phyloP scores from a whole-genome alignment of 225 moss, liverwort and hornwort genomes.

The Antitrichia curtipendula region DNA sequence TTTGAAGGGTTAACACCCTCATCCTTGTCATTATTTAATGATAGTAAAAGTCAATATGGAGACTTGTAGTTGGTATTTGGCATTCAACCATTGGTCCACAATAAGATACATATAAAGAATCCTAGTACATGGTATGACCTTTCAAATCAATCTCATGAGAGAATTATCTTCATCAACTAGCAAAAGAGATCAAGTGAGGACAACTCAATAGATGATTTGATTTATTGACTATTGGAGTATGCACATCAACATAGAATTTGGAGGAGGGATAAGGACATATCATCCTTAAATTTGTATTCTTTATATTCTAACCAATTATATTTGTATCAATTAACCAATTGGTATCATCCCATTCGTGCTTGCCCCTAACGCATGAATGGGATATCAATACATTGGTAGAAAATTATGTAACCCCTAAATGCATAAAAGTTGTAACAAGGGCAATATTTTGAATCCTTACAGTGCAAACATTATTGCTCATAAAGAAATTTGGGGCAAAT shows the following conservation, averaged over 20 bases:
- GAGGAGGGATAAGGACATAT: fast-evolving
- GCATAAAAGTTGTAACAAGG: background rate
- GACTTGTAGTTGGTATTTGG: background rate
- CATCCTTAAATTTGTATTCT: background rate
- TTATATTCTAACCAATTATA: background rate
- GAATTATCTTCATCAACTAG: background rate
- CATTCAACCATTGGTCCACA: background rate
- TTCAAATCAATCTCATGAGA: background rate
- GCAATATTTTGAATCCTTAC: background rate
- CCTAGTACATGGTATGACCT: too few relatives aligned
- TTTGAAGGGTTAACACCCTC: fast-evolving
- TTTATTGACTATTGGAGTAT: background rate
- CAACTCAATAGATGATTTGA: background rate
- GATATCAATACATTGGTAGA: too few relatives aligned
- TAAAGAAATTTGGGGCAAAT: fast-evolving
- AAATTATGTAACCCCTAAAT: background rate
- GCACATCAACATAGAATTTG: fast-evolving
- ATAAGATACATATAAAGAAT: fast-evolving
- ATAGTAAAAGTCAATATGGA: background rate
- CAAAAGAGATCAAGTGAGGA: background rate
- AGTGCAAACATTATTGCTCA: background rate
- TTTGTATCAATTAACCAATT: background rate
- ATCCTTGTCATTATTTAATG: background rate
- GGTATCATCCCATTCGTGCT: too few relatives aligned
- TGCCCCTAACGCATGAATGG: too few relatives aligned